Percentiles rank a stretch among this genome's conserved stretches.
These are phyloP conservation scores for Ogataea angusta DNA, from an alignment of 805 yeast genomes.

Conservation along the genomic window DNA sequence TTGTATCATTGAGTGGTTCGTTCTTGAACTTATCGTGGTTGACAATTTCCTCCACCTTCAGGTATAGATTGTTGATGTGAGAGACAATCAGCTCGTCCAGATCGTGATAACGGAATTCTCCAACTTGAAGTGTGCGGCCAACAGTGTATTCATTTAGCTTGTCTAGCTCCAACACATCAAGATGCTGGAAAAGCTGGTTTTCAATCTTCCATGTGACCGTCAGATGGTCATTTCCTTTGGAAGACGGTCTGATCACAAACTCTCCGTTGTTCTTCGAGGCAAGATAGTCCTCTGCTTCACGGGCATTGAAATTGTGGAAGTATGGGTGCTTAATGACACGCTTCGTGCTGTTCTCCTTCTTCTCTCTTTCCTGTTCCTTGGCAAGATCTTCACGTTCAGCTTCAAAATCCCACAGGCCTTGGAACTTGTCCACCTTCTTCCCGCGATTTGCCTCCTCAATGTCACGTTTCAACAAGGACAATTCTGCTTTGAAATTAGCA, in stretches of 20 bases:
- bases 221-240: constrained; percentile 81
- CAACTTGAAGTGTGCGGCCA: constrained; percentile 63
- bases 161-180: constrained; percentile 76
- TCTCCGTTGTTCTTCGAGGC: constrained; percentile 91
- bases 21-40: constrained; percentile 84
- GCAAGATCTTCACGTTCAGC: constrained; percentile 67
- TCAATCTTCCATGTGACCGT: constrained; percentile 97
- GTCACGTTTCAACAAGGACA: constrained; percentile 67
- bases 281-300: constrained; percentile 89
- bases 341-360: constrained; percentile 62
- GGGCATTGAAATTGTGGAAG: constrained; percentile 76
- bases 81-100: constrained; percentile 89
- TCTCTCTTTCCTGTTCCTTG: constrained; percentile 56
- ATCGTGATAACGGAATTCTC: constrained; percentile 68
- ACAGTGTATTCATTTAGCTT: constrained; percentile 61
- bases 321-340: constrained; percentile 89
- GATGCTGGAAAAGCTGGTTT: constrained; percentile 85
- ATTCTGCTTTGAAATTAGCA: constrained; percentile 68
- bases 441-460: constrained; percentile 52
- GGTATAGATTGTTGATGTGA: constrained; percentile 80
- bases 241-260: constrained; percentile 90
- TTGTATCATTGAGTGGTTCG: constrained; percentile 76
- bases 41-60: constrained; percentile 78
- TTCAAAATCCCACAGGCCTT: constrained; percentile 74
- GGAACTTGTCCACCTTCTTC: constrained; percentile 43